A percentile compares a stretch with the other conserved stretches of the same genome.
Conservation (phyloP, 2,329 filamentous ascomycete species). For the Scedosporium apiospermum region DNA sequence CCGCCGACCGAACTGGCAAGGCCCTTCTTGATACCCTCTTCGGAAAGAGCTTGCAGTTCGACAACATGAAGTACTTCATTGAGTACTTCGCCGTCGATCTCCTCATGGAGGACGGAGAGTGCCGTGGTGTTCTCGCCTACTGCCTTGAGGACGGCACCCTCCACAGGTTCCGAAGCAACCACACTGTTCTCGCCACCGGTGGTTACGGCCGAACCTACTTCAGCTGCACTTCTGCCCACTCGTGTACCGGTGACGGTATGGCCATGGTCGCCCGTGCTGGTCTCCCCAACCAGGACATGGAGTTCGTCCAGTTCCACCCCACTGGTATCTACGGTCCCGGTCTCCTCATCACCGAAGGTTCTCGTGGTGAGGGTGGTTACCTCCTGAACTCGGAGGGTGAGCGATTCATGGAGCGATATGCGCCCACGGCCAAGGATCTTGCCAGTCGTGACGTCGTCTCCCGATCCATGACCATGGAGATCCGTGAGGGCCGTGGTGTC, state of each 20-base stretch:
- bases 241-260: slow-evolving; percentile 98
- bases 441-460: slow-evolving; percentile 94
- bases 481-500: slow-evolving; percentile 93
- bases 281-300: slow-evolving; percentile 96
- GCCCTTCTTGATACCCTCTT: slow-evolving; percentile 97
- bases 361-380: slow-evolving; percentile 96
- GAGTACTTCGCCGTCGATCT: slow-evolving; percentile 96
- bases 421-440: slow-evolving; percentile 95
- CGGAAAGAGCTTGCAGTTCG: slow-evolving; percentile 77
- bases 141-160: slow-evolving; percentile 98
- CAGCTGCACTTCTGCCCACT: slow-evolving; percentile 95
- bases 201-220: slow-evolving; percentile 98
- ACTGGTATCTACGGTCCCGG: slow-evolving; percentile 98
- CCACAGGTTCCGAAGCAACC: slow-evolving; percentile 91
- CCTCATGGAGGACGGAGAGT: slow-evolving; percentile 95
- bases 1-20: slow-evolving; percentile 93
- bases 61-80: slow-evolving; percentile 99
- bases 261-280: slow-evolving; percentile 98
- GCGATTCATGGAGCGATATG: slow-evolving; percentile 98
- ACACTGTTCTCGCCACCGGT: slow-evolving; percentile 94
- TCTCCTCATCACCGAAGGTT: slow-evolving; percentile 95
- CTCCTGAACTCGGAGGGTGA: slow-evolving; percentile 96
- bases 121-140: slow-evolving; percentile 92
- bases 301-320: slow-evolving; percentile 99
- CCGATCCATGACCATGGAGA: slow-evolving; percentile 96